Evolutionary conservation across 1,284 basidiomycete genomes (phyloP).

Genomic region (Sutorius eximius): DNA sequence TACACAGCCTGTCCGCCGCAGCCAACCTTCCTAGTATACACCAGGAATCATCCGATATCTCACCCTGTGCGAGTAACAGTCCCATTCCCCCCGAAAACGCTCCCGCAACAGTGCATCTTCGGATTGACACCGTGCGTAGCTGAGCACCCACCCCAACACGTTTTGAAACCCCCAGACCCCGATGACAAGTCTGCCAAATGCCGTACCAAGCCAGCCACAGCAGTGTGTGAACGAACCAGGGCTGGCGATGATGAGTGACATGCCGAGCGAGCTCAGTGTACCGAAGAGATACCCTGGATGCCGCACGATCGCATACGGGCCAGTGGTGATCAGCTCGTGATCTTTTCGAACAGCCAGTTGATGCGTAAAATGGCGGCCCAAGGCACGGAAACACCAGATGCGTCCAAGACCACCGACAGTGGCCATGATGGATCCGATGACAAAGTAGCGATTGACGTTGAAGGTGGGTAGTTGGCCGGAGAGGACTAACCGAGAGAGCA

Average conservation of each 20-base stretch:
- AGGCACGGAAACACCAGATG: conserved; percentile 28
- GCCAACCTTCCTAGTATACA: conserved; percentile 13
- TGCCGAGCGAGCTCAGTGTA: conserved; percentile 20
- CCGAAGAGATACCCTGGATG: conserved; percentile 33
- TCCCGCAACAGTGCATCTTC: conserved; percentile 23
- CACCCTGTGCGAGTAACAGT: conserved; percentile 21
- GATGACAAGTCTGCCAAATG: conserved; percentile 15
- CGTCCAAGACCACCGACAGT: conserved; percentile 27
- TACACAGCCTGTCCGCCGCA: neutral
- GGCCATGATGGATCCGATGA: conserved; percentile 20
- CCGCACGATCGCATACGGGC: conserved; percentile 34
- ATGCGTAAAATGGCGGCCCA: conserved; percentile 35
- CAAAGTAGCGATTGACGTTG: conserved; percentile 11
- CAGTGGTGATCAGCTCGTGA: conserved; percentile 32
- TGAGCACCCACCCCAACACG: conserved; percentile 17
- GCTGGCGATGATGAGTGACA: conserved; percentile 30
- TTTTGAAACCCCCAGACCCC: conserved; percentile 21
- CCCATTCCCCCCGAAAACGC: conserved; percentile 23
- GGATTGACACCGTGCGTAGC: conserved; percentile 12
- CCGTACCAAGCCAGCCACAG: conserved; percentile 30
- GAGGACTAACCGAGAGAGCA: conserved; percentile 23
- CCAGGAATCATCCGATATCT: conserved; percentile 30
- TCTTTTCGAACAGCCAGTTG: conserved; percentile 29
- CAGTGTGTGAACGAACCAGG: conserved; percentile 24
- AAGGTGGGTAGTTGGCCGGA: conserved; percentile 18